Base-by-base conservation (phyloP, 495 filamentous ascomycete species). In the Tricharina praecox region DNA sequence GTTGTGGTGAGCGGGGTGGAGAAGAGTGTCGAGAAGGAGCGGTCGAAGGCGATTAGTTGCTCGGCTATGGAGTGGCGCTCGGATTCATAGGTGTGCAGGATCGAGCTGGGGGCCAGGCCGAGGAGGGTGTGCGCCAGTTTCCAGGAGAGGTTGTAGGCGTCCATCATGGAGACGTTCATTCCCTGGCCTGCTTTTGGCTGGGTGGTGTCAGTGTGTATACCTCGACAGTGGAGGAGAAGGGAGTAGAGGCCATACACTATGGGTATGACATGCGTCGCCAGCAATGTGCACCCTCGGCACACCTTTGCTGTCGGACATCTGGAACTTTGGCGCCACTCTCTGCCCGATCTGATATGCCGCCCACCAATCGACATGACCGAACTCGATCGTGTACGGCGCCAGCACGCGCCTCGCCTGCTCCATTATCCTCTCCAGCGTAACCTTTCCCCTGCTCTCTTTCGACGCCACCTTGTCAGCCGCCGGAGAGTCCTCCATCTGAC, bases 351-450 rank as follows among this genome's bases (percentile, higher is more conserved):
- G 57, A 46, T 60, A 58, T 9, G 56, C 50, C 10, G 50, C 53
- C 79, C 79, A 75, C 78, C 75, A 76, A 43, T 64, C 54, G 50
- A 68, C 66, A 24, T 69, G 62, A 3, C 58, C 63, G 32, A 71
- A 59, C 11, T 67, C 62, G 40, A 73, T 54, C 0, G 47, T 44
- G 52, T 72, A 74, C 0, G 70, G 71, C 19, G 45, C 16, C 43
- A 87, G 71, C 36, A 81, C 80, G 11, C 64, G 65, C 45, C 67
- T 62, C 7, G 78, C 77, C 4, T 72, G 63, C 3, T 60, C 56
- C 51, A 81, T 74, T 18, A 85, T 68, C 32, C 75, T 68, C 25
- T 74, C 73, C n/a, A 67, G 63, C 0, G 69, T 72, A 36, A 73
- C 30, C 4, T 55, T 39, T 2, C 39, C 19, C 34, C 47, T 50